Evolutionary conservation across 2,329 filamentous ascomycete species (phyloP), one percentile per base, ranked within the genome.

Genomic region (Beauveria sp.): DNA sequence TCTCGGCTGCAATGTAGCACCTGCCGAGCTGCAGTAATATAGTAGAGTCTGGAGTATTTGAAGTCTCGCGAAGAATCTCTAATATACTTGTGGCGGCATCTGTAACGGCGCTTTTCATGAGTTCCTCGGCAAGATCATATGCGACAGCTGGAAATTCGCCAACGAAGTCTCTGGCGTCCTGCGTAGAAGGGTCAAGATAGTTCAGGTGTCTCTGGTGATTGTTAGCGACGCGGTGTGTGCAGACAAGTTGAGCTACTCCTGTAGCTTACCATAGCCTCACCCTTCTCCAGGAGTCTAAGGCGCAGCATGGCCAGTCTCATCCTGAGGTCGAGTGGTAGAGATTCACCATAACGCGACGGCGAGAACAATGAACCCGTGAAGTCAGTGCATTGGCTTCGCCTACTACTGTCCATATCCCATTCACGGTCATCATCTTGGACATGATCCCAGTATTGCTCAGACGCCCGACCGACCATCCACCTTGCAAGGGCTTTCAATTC

Each of bases 281-380:
- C 77, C 24, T 84, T 77, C 28, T 88, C 77, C 0, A 85, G 86
- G 63, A 91, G 78, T 61, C 85, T 87, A 42, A 96, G 76, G n/a
- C 95, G 86, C 70, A 91, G 93, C 4, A 93, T 77, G 3, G 90
- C 93, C 65, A 99, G 77, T 70, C 93, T 95, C 34, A 91, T 84
- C 22, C 93, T 87, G 48, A 99, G 78, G 66, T 97, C 92, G 5
- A 93, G 73, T 0, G 93, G 93, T 45, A 97, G 77, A 1, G 87
- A 85, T 45, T 81, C 73, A 0, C 91, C 92, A 71, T 96, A 96
- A 0, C 81, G 77, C 6, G 80, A 40, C 10, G 9, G 77, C 4
- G 75, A 69, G 1, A 81, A 77, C 70, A 84, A 85, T 50, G 74
- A 74, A 3, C 76, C 80, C 5, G 80, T 74, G 70, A 89, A 96